Evolutionary conservation across 768 basidiomycete species (phyloP).

Genomic region (Collybia mongolica): DNA sequence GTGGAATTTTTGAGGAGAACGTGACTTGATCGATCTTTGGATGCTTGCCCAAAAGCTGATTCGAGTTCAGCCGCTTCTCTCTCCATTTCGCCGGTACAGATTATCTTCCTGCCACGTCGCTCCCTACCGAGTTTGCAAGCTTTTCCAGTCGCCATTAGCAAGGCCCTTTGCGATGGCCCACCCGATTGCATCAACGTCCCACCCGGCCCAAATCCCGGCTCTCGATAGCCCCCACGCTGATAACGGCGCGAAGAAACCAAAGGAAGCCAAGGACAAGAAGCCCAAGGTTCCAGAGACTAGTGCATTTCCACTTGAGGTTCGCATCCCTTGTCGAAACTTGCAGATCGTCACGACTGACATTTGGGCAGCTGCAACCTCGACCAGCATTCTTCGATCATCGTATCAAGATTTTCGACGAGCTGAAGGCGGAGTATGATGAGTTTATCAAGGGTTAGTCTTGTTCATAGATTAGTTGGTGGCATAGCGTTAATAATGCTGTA

Average conservation of each 20-base stretch:
- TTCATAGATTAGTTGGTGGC: background rate
- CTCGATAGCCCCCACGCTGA: slow-evolving; percentile 41
- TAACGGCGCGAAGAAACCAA: slow-evolving; percentile 17
- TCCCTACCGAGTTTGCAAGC: slow-evolving; percentile 7
- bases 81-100: slow-evolving; percentile 29
- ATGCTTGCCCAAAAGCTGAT: slow-evolving; percentile 30
- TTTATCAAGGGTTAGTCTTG: slow-evolving; percentile 63
- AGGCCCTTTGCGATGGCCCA: slow-evolving; percentile 49
- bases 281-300: slow-evolving; percentile 34
- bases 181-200: slow-evolving; percentile 53
- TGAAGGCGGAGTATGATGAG: slow-evolving; percentile 82
- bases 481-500: slow-evolving; percentile 18
- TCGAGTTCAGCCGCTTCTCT: slow-evolving; percentile 29
- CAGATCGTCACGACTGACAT: slow-evolving; percentile 4
- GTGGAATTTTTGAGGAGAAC: slow-evolving; percentile 19
- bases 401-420: slow-evolving; percentile 83
- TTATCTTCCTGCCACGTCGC: slow-evolving; percentile 30
- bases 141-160: slow-evolving; percentile 16
- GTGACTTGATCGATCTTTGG: slow-evolving; percentile 40
- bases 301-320: slow-evolving; percentile 65
- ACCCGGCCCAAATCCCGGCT: slow-evolving; percentile 46
- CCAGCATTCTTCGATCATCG: slow-evolving; percentile 90
- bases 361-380: slow-evolving; percentile 67
- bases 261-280: slow-evolving; percentile 46
- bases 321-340: slow-evolving; percentile 8